A percentile compares a stretch with the other conserved stretches of the same genome.
phyloP scores from a whole-genome alignment of 805 yeast genomes.

The Vanderwaltozyma tropicalis region DNA sequence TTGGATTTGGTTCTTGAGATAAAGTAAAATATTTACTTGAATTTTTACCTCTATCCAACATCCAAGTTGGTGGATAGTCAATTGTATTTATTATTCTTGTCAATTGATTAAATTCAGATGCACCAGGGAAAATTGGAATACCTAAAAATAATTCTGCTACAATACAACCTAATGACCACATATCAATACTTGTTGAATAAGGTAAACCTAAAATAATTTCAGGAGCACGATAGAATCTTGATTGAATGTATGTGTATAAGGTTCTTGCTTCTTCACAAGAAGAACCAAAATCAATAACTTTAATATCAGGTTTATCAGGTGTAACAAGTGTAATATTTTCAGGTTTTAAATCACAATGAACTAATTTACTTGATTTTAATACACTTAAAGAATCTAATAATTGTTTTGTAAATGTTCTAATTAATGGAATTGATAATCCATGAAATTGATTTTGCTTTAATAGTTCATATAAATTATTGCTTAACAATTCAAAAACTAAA shows the following conservation, averaged over 20 bases:
- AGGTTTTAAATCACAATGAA: constrained; percentile 95
- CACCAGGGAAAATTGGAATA: constrained; percentile 87
- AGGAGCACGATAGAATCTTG: constrained; percentile 88
- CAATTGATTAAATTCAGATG: constrained; percentile 86
- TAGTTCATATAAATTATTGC: constrained; percentile 81
- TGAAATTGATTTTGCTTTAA: constrained; percentile 89
- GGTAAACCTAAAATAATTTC: constrained; percentile 89
- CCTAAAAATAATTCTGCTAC: constrained; percentile 86
- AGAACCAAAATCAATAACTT: constrained; percentile 91
- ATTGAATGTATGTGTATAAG: constrained; percentile 82
- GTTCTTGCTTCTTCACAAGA: constrained; percentile 91
- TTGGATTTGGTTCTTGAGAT: constrained; percentile 6
- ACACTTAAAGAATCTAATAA: constrained; percentile 70
- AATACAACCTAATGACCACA: constrained; percentile 96
- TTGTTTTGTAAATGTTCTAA: constrained; percentile 70
- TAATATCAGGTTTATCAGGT: constrained; percentile 65
- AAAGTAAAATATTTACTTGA: constrained; percentile 46
- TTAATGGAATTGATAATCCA: constrained; percentile 73
- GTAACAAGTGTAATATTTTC: constrained; percentile 79
- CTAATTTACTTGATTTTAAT: constrained; percentile 70
- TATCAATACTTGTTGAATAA: constrained; percentile 85
- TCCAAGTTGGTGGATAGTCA: constrained; percentile 88
- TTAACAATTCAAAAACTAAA: constrained; percentile 79
- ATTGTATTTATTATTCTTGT: constrained; percentile 71
- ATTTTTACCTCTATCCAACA: constrained; percentile 92